A percentile compares a stretch with the other conserved stretches of the same genome.
Conservation (phyloP, 768 basidiomycete genomes). For the button mushroom (Agaricus bisporus) region DNA sequence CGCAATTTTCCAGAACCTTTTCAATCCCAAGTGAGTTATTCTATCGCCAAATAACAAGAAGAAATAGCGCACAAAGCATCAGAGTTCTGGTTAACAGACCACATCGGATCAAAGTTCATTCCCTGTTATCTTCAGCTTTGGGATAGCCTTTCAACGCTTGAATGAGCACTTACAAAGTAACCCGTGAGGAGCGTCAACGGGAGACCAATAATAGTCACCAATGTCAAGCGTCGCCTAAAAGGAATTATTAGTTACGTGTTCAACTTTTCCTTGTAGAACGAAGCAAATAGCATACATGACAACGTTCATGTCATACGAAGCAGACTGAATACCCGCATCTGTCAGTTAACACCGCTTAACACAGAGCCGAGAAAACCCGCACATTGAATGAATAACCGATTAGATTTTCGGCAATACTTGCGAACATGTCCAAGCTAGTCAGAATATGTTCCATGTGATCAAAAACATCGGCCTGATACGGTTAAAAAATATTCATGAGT, state of each 20-base stretch:
- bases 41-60: background rate
- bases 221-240: constrained; percentile 54
- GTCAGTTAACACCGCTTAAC: constrained; percentile 1
- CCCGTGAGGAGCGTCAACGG: constrained; percentile 67
- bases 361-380: constrained; percentile 16
- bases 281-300: constrained; percentile 45
- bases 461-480: constrained; percentile 55
- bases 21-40: background rate
- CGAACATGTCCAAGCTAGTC: constrained; percentile 67
- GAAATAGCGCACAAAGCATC: constrained; percentile 39
- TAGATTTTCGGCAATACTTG: constrained; percentile 62
- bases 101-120: constrained; percentile 59
- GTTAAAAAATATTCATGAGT: background rate
- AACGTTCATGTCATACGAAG: constrained; percentile 71
- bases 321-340: constrained; percentile 37
- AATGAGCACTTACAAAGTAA: constrained; percentile 41
- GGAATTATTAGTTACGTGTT: background rate
- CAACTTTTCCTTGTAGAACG: background rate
- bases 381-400: constrained; percentile 76
- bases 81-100: constrained; percentile 37
- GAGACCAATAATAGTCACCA: constrained; percentile 66
- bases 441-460: constrained; percentile 76
- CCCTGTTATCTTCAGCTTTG: constrained; percentile 31
- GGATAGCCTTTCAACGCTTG: background rate
- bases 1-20: constrained; percentile 63